Percentiles rank a stretch among this genome's conserved stretches.
phyloP scores from a whole-genome alignment of 2,329 filamentous ascomycete species.

The Calycina marina region DNA sequence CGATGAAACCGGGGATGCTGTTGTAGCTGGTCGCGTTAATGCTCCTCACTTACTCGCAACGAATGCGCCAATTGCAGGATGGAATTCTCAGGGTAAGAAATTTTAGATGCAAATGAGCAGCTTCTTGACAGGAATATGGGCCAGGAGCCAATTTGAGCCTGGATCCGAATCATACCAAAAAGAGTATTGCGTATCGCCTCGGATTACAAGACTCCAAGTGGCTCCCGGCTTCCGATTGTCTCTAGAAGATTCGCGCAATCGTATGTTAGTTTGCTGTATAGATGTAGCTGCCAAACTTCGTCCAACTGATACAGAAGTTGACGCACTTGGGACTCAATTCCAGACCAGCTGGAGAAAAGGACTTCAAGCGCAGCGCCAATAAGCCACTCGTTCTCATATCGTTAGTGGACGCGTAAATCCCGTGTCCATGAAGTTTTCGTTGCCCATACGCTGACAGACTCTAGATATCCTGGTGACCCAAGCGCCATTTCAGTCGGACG shows the following conservation, averaged over 20 bases:
- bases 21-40: background rate
- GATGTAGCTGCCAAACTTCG: conserved; percentile 39
- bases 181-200: background rate
- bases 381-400: background rate
- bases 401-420: background rate
- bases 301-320: conserved; percentile 37
- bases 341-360: conserved; percentile 35
- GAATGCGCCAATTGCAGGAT: background rate
- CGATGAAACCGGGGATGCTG: conserved; percentile 12
- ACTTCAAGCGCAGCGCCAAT: conserved; percentile 27
- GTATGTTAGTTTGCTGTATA: conserved; percentile 36
- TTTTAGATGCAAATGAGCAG: background rate
- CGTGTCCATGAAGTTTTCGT: background rate
- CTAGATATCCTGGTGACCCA: background rate
- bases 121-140: background rate
- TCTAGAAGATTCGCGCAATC: conserved; percentile 16
- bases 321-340: conserved; percentile 35
- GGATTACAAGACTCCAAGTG: background rate
- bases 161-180: background rate
- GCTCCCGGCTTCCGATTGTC: no score
- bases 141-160: background rate
- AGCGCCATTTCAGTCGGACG: conserved; percentile 5
- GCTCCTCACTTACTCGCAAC: no score
- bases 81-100: background rate
- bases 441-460: background rate